Evolutionary conservation across 371 early-diverging fungal genomes (phyloP).

Genomic region (Nosema granulosis): DNA sequence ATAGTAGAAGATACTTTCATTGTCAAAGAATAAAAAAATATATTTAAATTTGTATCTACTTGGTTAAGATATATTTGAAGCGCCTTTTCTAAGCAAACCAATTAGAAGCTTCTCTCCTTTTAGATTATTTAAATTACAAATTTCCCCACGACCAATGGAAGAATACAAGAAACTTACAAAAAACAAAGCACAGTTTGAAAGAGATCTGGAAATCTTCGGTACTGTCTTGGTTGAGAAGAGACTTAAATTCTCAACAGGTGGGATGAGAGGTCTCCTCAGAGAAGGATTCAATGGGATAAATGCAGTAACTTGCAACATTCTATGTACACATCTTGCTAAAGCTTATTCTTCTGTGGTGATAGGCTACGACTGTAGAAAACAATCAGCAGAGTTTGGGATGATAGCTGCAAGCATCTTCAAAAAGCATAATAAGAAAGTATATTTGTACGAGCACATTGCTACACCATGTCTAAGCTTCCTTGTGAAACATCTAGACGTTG

Average conservation of each 20-base stretch:
- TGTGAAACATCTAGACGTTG: not conserved
- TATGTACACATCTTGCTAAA: conserved; percentile 24
- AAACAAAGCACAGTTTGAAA: not conserved
- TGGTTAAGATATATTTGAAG: too few relatives aligned
- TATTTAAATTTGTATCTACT: too few relatives aligned
- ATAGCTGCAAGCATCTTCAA: not conserved
- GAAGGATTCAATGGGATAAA: conserved; percentile 48
- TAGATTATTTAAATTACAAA: too few relatives aligned
- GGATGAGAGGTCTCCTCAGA: conserved; percentile 46
- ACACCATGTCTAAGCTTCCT: conserved; percentile 15
- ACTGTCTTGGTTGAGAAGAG: not conserved
- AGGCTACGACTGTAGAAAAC: conserved; percentile 18
- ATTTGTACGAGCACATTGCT: not conserved
- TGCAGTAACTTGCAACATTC: conserved; percentile 34
- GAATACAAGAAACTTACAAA: not conserved
- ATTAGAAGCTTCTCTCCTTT: too few relatives aligned
- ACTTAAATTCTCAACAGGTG: conserved; percentile 36
- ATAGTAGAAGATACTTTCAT: conserved; percentile 19
- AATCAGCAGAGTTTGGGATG: conserved; percentile 10
- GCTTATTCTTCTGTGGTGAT: conserved; percentile 24
- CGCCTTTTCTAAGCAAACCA: too few relatives aligned
- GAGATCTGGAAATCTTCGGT: conserved; percentile 13
- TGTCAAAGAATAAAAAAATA: not conserved
- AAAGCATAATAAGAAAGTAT: not conserved
- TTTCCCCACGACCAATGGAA: too few relatives aligned